Evolutionary conservation across 257 asterid species (phyloP), one percentile per base, ranked within the genome.

Genomic region (Leptodermis oblonga): DNA sequence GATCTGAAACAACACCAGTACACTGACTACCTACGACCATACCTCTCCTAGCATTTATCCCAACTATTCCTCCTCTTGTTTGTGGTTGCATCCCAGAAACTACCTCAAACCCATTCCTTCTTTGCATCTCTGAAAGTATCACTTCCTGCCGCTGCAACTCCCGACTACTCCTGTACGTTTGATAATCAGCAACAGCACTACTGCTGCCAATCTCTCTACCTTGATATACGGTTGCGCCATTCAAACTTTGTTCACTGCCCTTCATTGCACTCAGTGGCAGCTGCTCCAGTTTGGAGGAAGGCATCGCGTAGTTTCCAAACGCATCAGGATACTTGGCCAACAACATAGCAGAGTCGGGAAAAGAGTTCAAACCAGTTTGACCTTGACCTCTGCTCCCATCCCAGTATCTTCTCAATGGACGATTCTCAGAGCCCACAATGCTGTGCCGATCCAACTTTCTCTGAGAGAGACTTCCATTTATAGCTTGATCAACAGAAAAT

Each of bases 271-370:
- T 77, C 25, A 73, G 22, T 4, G 81, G 76, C 59, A 78, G 76
- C 70, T 76, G 87, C 59, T 86, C 96, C 67, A 78, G 33, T 71
- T 83, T 85, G 68, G 79, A 70, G 14, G 95, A 46, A 13, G 96
- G 34, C 45, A 69, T 34, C 0, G 82, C 64, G 78, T 81, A 81
- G 70, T 60, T 84, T 73, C 87, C 75, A 62, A 90, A 90, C 34
- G 90, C 98, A 52, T 88, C 85, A 72, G 98, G 96, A 78, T 90
- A 90, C 67, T 86, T 87, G 34, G 95, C 79, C 71, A 88, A 70
- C 67, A 93, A 65, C 75, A 85, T 71, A 65, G 91, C 62, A 9
- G 96, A 81, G 56, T 88, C 91, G 0, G 96, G 84, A 70, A 88
- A 37, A 31, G 86, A 58, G 62, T 90, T 61, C 51, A 82, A 82